Evolutionary conservation across 768 basidiomycete species (phyloP), one percentile per base, ranked within the genome.

Genomic region (Cystobasidium ongulense): DNA sequence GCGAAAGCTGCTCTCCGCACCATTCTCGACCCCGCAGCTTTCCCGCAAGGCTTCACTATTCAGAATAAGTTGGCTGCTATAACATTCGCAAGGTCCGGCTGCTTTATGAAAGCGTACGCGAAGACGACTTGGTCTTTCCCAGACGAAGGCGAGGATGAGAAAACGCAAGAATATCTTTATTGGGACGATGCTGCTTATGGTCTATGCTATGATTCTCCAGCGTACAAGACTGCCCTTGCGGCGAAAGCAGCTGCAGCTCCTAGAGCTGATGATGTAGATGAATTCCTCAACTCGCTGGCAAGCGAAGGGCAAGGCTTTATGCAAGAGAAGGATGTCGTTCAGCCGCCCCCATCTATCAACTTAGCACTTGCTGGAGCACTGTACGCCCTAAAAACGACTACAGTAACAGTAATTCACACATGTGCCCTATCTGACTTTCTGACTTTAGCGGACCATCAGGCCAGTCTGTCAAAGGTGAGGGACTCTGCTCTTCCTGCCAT

Each of bases 1-100:
- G 92, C 95, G 0, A 86, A 90, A 3, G 83, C 86, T 0, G 87
- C 93, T 10, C 84, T 98, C 15, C 90, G 88, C 3, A 87, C 88
- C n/a, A 89, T 87, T 7, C 90, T 96, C 88, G 91, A 90, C 46
- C 85, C 91, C 1, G 86, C 88, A 75, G 83, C 90, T 15, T 92
- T 96, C 80, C 93, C 95, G 0, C 87, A 87, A n/a, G 95, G 95
- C 4, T 97, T 97, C 82, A 86, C 91, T 8, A 95, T 98, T 59
- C 90, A 90, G 1, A 89, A 91, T 78, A 86, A 87, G 35, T 90
- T 92, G 0, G 90, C 93, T 13, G 93, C 93, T 11, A 88, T 89
- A 8, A 95, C 94, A 17, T 97, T 96, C 81, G 92, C 92, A 54
- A 90, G 93, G 81, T 72, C 72, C 29, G 76, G 76, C 53, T 77